A percentile compares a stretch with the other conserved stretches of the same genome.
Evolutionary conservation across 2,329 filamentous ascomycete species (phyloP).

Genomic region (Curvularia spicifera): DNA sequence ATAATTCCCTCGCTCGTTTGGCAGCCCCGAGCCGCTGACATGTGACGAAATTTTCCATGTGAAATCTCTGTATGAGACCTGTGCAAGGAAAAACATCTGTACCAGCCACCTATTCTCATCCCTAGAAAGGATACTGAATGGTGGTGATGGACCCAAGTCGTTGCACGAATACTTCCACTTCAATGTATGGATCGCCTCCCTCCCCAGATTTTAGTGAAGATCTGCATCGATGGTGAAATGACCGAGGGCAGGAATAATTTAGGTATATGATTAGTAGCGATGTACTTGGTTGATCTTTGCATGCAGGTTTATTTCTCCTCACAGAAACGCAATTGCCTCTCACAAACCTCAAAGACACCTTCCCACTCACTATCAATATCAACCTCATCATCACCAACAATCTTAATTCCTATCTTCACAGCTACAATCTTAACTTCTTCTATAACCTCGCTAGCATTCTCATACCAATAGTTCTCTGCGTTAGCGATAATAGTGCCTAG

Average conservation of each 20-base stretch:
- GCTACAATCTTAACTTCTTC: background rate
- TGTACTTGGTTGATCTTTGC: too few species aligned
- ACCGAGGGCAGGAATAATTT: background rate
- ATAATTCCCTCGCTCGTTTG: background rate
- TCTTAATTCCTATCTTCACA: background rate
- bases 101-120: background rate
- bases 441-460: background rate
- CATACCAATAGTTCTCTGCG: background rate
- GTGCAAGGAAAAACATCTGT: background rate
- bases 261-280: too few species aligned
- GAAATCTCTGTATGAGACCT: background rate
- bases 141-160: background rate
- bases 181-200: background rate
- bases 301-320: background rate
- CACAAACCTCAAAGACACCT: background rate
- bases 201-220: background rate
- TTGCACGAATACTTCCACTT: background rate
- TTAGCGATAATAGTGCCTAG: background rate
- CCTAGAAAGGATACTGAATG: background rate
- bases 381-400: background rate
- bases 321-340: background rate
- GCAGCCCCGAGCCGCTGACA: background rate
- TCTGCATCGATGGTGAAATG: background rate
- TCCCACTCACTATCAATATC: background rate
- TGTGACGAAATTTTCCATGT: background rate